These are phyloP conservation scores for Malassezia yamatoensis DNA, from an alignment of 1,284 basidiomycete genomes.

Conservation along the genomic window DNA sequence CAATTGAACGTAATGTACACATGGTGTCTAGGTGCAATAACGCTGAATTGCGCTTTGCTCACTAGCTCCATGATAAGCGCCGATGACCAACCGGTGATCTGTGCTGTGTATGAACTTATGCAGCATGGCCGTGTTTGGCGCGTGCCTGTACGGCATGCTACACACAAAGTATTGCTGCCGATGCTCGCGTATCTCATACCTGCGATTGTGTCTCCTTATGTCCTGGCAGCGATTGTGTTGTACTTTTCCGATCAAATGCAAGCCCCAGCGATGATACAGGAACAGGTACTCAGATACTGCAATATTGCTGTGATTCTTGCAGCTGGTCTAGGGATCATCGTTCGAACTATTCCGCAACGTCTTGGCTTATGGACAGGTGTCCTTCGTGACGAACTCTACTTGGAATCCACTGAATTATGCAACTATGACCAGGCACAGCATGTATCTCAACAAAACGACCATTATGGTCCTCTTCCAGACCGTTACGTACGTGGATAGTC, in stretches of 20 bases:
- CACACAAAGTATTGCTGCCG: slow-evolving; percentile 5
- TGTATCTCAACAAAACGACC: not conserved
- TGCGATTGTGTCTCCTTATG: not conserved
- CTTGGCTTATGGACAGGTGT: slow-evolving; percentile 32
- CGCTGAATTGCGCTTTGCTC: slow-evolving; percentile 16
- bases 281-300: not conserved
- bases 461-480: slow-evolving; percentile 3
- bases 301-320: not conserved
- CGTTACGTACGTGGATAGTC: slow-evolving; percentile 1
- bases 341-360: not conserved
- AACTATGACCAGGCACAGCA: slow-evolving; percentile 21
- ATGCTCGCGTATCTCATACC: slow-evolving; percentile 4
- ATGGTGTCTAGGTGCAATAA: slow-evolving; percentile 27
- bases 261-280: not conserved
- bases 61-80: not conserved
- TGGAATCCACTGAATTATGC: slow-evolving; percentile 38
- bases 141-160: not conserved
- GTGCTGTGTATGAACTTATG: slow-evolving; percentile 11
- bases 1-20: slow-evolving; percentile 19
- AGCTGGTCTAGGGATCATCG: not conserved
- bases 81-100: slow-evolving; percentile 5
- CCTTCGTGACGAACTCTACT: slow-evolving; percentile 40
- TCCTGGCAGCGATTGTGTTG: not conserved
- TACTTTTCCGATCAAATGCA: not conserved
- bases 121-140: slow-evolving; percentile 7